Percentiles rank a stretch among this genome's conserved stretches.
These are phyloP conservation scores for Gonium pectorale DNA, from an alignment of 139 green algal species.

Conservation along the genomic window DNA sequence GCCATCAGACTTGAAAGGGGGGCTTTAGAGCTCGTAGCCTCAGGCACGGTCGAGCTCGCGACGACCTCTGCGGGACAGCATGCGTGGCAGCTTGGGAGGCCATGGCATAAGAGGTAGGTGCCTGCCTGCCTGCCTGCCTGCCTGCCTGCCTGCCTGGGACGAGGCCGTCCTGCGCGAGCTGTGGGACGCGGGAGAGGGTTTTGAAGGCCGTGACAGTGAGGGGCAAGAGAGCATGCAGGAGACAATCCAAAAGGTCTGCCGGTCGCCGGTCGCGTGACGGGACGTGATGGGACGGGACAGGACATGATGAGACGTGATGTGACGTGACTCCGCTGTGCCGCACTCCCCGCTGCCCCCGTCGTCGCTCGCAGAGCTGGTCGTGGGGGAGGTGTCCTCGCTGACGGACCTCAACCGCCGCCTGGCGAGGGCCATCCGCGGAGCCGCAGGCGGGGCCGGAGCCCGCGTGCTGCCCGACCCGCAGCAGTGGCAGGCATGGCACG, in stretches of 20 bases:
- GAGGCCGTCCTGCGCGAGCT: background rate
- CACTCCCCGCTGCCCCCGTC: background rate
- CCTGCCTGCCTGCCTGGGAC: background rate
- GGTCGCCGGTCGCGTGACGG: too few species aligned
- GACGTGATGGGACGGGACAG: too few species aligned
- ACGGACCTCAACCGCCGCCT: background rate
- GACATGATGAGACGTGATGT: too few species aligned
- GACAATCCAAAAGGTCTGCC: too few species aligned
- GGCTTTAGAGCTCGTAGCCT: too few species aligned
- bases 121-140: background rate
- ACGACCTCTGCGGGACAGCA: background rate
- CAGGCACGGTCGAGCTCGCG: background rate
- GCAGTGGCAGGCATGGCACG: slow-evolving; percentile 46
- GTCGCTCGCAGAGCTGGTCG: background rate
- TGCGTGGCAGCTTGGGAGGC: background rate
- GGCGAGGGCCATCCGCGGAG: background rate
- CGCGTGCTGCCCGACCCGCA: slow-evolving; percentile 13
- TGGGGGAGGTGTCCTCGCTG: background rate
- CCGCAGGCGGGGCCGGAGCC: background rate
- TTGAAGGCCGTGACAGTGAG: background rate
- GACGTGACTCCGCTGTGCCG: background rate
- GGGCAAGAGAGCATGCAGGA: background rate
- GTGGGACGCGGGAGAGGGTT: background rate
- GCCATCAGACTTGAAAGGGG: too few species aligned
- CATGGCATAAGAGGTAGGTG: background rate